Conservation (phyloP, 352 stramenopile genomes). For the Aphanomyces euteiches region DNA sequence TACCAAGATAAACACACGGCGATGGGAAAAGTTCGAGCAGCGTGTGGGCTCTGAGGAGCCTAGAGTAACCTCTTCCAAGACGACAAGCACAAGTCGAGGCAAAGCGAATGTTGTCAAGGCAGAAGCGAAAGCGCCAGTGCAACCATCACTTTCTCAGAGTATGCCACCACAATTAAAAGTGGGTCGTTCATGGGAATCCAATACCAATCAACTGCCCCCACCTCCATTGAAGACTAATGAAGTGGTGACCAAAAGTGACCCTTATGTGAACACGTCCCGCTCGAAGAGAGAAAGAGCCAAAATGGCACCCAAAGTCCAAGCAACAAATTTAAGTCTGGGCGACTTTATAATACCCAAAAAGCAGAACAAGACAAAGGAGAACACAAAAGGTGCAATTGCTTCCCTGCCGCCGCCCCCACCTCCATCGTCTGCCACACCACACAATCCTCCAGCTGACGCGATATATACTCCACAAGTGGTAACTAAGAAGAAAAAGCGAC, state of each 20-base stretch:
- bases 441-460: not conserved
- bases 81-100: too few relatives aligned
- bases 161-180: not conserved
- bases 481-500: conserved; percentile 32
- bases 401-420: not conserved
- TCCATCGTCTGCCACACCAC: not conserved
- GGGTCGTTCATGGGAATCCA: not conserved
- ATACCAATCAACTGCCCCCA: too few relatives aligned
- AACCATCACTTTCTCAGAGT: not conserved
- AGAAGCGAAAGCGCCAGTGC: too few relatives aligned
- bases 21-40: too few relatives aligned
- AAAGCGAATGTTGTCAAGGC: too few relatives aligned
- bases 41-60: too few relatives aligned
- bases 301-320: not conserved
- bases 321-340: not conserved
- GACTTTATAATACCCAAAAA: not conserved
- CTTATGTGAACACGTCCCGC: too few relatives aligned
- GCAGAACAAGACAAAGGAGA: not conserved
- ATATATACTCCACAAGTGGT: not conserved
- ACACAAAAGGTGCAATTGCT: not conserved
- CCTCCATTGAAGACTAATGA: too few relatives aligned
- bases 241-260: too few relatives aligned
- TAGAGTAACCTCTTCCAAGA: too few relatives aligned
- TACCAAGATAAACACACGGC: not conserved
- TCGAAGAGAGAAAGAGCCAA: not conserved